phyloP scores from a whole-genome alignment of 768 basidiomycete genomes.

The Amanita jacksonii region DNA sequence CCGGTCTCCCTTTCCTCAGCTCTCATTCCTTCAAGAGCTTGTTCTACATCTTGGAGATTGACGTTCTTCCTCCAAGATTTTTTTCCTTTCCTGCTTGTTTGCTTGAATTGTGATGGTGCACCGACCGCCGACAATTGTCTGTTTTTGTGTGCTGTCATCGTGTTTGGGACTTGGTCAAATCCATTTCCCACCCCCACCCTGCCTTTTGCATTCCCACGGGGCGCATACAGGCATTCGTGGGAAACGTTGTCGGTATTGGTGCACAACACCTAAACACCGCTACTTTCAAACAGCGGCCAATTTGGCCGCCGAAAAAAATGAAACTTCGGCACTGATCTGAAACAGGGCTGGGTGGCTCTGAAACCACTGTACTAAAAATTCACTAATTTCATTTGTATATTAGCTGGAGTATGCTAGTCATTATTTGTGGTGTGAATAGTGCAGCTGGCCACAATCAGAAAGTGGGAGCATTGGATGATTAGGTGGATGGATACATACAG shows the following conservation, averaged over 20 bases:
- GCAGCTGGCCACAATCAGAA: conserved; percentile 22
- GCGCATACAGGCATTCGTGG: too few species aligned
- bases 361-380: too few species aligned
- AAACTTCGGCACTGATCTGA: too few species aligned
- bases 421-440: too few species aligned
- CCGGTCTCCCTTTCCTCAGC: conserved; percentile 77
- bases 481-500: conserved; percentile 26
- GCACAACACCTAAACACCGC: conserved; percentile 10
- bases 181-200: too few species aligned
- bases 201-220: too few species aligned
- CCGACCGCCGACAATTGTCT: conserved; percentile 28
- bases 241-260: too few species aligned
- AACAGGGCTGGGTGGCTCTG: too few species aligned
- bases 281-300: conserved; percentile 4
- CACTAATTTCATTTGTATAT: too few species aligned
- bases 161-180: background rate
- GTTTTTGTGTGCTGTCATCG: conserved; percentile 10
- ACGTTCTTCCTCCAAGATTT: conserved; percentile 92
- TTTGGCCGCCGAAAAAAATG: too few species aligned
- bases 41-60: conserved; percentile 58
- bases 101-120: conserved; percentile 52
- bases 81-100: conserved; percentile 84
- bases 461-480: conserved; percentile 24
- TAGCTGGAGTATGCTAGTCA: too few species aligned
- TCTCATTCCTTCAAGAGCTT: conserved; percentile 60